Percentiles rank a stretch among this genome's conserved stretches.
phyloP scores from a whole-genome alignment of 441 rosid genomes.

The Raphanus hybrid region DNA sequence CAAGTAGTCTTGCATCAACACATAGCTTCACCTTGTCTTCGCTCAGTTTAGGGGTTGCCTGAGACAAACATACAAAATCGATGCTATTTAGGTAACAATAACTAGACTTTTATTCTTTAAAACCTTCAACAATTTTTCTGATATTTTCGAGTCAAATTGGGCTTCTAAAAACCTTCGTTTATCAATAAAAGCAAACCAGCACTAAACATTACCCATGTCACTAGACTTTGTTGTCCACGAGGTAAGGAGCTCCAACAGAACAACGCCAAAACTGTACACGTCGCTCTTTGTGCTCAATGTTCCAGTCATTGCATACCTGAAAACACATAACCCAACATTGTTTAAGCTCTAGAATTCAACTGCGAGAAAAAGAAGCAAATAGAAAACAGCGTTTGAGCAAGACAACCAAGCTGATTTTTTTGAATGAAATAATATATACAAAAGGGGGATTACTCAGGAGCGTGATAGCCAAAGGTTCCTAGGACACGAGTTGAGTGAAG shows the following conservation, averaged over 20 bases:
- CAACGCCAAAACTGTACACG: constrained; percentile 63
- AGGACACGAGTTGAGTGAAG: constrained; percentile 56
- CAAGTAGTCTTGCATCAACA: constrained; percentile 54
- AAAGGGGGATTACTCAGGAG: constrained; percentile 47
- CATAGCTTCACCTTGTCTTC: constrained; percentile 68
- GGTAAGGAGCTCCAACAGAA: constrained; percentile 64
- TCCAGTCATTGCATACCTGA: constrained; percentile 61
- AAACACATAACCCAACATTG: not conserved
- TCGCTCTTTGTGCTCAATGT: constrained; percentile 56
- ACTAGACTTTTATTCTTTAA: not conserved
- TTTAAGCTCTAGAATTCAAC: constrained; percentile 4
- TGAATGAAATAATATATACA: not conserved
- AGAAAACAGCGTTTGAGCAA: not conserved
- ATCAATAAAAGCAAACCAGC: constrained; percentile 1
- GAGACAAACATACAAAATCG: constrained; percentile 23
- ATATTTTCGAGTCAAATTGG: not conserved
- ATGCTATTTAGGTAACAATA: not conserved
- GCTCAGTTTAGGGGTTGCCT: constrained; percentile 66
- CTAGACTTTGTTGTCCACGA: constrained; percentile 62
- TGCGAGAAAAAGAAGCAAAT: not conserved
- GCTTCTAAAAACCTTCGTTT: not conserved
- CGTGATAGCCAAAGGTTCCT: constrained; percentile 67
- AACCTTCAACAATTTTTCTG: not conserved
- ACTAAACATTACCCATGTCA: constrained; percentile 54
- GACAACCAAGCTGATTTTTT: not conserved